Conservation (phyloP, 352 stramenopile genomes). For the Globisporangium nagaii region DNA sequence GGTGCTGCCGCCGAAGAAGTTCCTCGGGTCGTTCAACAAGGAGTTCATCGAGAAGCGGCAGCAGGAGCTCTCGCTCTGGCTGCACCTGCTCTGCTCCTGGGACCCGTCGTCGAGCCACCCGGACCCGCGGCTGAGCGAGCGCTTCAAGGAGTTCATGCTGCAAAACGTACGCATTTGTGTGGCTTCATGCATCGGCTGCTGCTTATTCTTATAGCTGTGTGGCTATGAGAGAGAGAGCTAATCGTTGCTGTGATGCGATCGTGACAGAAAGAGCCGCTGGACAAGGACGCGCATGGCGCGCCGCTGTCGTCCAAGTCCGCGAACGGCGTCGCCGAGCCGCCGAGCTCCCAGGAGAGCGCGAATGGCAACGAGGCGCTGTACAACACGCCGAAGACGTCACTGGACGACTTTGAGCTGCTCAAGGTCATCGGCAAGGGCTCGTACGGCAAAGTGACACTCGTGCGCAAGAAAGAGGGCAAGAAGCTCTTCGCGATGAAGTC, state of each 20-base stretch:
- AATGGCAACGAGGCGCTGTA: conserved; percentile 63
- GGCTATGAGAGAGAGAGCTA: too few species aligned
- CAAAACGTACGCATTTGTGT: conserved; percentile 41
- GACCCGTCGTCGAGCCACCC: conserved; percentile 48
- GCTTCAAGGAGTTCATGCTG: conserved; percentile 79
- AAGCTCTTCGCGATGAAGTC: conserved; percentile 84
- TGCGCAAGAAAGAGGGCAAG: conserved; percentile 78
- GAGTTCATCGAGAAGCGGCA: conserved; percentile 89
- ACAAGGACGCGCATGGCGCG: conserved; percentile 40
- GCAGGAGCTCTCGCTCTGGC: conserved; percentile 82
- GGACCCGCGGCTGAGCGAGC: conserved; percentile 68
- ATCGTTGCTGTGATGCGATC: not conserved
- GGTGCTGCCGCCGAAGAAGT: conserved; percentile 84
- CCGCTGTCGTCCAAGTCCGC: conserved; percentile 22
- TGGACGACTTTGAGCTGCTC: conserved; percentile 91
- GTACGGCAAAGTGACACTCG: conserved; percentile 89
- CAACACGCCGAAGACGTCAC: conserved; percentile 84
- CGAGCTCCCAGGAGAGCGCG: conserved; percentile 11
- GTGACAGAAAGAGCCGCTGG: conserved; percentile 66
- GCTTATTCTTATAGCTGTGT: conserved; percentile 5
- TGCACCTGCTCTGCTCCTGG: conserved; percentile 77
- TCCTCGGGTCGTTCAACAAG: conserved; percentile 86
- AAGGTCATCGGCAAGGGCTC: conserved; percentile 91
- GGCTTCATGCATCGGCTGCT: not conserved
- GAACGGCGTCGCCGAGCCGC: not conserved